A percentile compares a stretch with the other conserved stretches of the same genome.
phyloP scores from a whole-genome alignment of 2,329 filamentous ascomycete species.

The Colletotrichum destructivum region DNA sequence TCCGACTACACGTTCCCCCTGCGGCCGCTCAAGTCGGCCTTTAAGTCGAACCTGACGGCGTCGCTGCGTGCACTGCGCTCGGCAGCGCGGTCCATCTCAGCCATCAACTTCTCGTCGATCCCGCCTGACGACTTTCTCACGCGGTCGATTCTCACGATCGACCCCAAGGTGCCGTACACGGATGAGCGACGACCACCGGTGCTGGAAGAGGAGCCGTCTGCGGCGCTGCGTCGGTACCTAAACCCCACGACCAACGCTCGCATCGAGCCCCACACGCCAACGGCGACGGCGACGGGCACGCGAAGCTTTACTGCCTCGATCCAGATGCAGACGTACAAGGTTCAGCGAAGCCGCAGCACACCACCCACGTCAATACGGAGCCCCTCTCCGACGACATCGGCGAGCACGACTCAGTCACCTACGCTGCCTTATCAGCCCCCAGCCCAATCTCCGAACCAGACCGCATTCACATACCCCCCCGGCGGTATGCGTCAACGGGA shows the following conservation, averaged over 20 bases:
- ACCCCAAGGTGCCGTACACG: conserved; percentile 76
- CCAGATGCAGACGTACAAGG: conserved; percentile 80
- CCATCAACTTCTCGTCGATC: conserved; percentile 74
- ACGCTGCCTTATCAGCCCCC: conserved; percentile 46
- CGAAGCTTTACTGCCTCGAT: conserved; percentile 75
- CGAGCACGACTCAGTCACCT: conserved; percentile 50
- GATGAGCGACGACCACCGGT: conserved; percentile 77
- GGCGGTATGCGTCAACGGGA: conserved; percentile 73
- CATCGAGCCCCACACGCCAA: conserved; percentile 58
- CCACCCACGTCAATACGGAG: conserved; percentile 50
- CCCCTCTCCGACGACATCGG: conserved; percentile 51
- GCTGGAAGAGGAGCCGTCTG: conserved; percentile 75
- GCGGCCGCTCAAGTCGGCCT: conserved; percentile 69
- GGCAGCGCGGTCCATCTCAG: conserved; percentile 75
- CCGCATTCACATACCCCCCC: conserved; percentile 57
- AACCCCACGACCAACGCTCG: conserved; percentile 72
- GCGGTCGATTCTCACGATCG: conserved; percentile 77
- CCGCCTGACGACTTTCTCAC: conserved; percentile 78
- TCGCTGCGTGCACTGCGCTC: conserved; percentile 76
- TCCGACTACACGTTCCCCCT: conserved; percentile 55
- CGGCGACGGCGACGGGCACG: conserved; percentile 43
- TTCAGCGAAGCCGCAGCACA: conserved; percentile 63
- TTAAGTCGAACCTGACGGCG: conserved; percentile 79
- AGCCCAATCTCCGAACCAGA: conserved; percentile 51
- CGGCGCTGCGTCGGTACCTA: conserved; percentile 76